A percentile compares a stretch with the other conserved stretches of the same genome.
Conservation (phyloP, 345 rosid species). For the Eucalyptus camaldulensis region DNA sequence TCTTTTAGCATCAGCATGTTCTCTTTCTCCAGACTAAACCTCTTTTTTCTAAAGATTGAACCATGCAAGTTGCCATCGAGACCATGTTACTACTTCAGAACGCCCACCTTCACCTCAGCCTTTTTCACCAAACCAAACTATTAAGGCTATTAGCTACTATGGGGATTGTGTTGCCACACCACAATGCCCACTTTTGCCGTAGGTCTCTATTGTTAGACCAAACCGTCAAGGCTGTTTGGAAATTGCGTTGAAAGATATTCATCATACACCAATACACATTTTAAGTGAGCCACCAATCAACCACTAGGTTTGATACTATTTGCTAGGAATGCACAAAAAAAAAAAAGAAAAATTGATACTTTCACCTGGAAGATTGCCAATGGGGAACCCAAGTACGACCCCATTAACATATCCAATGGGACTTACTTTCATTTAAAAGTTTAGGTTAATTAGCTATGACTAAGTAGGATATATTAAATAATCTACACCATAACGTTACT, state of each 20-base stretch:
- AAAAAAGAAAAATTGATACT: neutral
- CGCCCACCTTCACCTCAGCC: too few species aligned
- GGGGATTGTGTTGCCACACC: too few species aligned
- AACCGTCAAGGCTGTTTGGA: neutral
- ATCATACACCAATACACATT: neutral
- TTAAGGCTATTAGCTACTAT: too few species aligned
- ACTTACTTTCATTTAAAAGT: neutral
- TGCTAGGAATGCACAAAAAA: neutral
- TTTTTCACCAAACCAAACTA: too few species aligned
- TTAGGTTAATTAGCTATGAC: neutral
- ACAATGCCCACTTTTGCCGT: neutral
- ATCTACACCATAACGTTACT: accelerated
- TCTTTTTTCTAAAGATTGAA: neutral
- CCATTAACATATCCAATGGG: accelerated
- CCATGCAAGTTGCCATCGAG: neutral
- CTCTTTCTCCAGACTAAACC: neutral
- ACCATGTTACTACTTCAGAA: too few species aligned
- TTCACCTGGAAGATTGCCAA: neutral
- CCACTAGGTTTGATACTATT: neutral
- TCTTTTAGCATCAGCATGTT: neutral
- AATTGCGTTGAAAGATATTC: neutral
- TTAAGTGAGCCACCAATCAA: neutral
- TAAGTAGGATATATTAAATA: neutral
- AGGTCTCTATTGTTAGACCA: neutral
- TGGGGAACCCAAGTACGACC: accelerated